Percentiles rank a stretch among this genome's conserved stretches.
Evolutionary conservation across 192 early-diverging fungal genomes (phyloP).

Genomic region (Dissophora globulifera): DNA sequence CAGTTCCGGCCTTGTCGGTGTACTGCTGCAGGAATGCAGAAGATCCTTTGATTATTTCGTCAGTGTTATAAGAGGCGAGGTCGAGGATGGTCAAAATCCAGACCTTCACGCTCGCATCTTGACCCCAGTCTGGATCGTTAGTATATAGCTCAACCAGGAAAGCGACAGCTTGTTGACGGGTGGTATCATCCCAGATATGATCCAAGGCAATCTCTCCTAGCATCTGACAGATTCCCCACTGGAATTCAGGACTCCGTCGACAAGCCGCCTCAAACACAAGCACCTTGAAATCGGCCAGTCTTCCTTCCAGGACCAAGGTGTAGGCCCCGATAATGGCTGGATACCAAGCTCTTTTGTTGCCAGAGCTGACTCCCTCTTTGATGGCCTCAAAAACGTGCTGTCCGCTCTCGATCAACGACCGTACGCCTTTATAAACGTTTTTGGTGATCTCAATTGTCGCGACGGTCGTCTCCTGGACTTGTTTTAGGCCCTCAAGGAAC

Average conservation of each 20-base stretch:
- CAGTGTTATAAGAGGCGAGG: neutral
- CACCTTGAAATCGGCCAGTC: slow-evolving; percentile 14
- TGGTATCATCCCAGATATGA: slow-evolving; percentile 2
- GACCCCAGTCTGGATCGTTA: slow-evolving; percentile 4
- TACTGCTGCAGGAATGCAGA: too few relatives aligned
- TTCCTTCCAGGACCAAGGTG: neutral
- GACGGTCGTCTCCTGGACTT: too few relatives aligned
- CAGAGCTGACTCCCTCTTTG: too few relatives aligned
- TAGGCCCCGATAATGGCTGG: too few relatives aligned
- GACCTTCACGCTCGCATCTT: neutral
- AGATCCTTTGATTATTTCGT: neutral
- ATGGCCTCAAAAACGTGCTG: too few relatives aligned
- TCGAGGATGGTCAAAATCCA: slow-evolving; percentile 1
- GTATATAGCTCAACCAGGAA: slow-evolving; percentile 9
- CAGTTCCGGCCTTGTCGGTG: neutral
- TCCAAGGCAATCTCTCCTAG: slow-evolving; percentile 28
- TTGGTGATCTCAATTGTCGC: too few relatives aligned
- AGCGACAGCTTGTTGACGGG: slow-evolving; percentile 8
- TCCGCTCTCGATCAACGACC: too few relatives aligned
- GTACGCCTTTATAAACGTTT: neutral
- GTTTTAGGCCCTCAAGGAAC: neutral
- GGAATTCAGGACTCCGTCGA: slow-evolving; percentile 7
- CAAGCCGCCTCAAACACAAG: slow-evolving; percentile 20
- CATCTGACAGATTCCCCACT: slow-evolving; percentile 25
- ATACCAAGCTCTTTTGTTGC: too few relatives aligned